Conservation (phyloP, 495 filamentous ascomycete species). For the Hypoxylon rickii region DNA sequence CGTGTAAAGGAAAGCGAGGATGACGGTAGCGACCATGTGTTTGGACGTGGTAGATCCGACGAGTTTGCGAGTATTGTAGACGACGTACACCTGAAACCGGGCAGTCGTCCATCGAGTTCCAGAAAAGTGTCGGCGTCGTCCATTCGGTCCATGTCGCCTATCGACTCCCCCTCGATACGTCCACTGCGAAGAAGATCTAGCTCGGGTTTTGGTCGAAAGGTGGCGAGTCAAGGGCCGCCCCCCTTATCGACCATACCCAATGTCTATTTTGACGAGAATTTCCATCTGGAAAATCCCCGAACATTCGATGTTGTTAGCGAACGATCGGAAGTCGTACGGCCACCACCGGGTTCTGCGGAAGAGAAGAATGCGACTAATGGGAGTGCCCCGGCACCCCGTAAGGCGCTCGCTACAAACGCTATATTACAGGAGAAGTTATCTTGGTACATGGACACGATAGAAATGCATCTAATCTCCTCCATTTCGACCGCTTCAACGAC, state of each 20-base stretch:
- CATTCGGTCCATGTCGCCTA: conserved; percentile 52
- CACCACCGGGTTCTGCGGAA: conserved; percentile 58
- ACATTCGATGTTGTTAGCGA: conserved; percentile 98
- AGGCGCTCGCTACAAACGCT: conserved; percentile 92
- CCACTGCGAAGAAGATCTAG: conserved; percentile 49
- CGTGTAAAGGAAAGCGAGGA: conserved; percentile 73
- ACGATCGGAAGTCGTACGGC: conserved; percentile 85
- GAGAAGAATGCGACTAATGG: conserved; percentile 66
- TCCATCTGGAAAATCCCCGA: conserved; percentile 93
- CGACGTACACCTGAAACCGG: conserved; percentile 49
- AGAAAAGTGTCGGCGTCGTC: conserved; percentile 54
- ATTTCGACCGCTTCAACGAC: conserved; percentile 94
- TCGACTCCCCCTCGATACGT: conserved; percentile 53
- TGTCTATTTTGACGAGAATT: conserved; percentile 94
- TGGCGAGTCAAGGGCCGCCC: conserved; percentile 64
- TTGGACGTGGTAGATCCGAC: conserved; percentile 53
- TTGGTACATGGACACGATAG: conserved; percentile 99
- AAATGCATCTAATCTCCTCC: conserved; percentile 94
- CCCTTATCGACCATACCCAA: conserved; percentile 89
- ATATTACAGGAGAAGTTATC: conserved; percentile 99
- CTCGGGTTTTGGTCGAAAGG: conserved; percentile 55
- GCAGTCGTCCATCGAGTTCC: conserved; percentile 45
- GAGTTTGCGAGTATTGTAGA: conserved; percentile 54
- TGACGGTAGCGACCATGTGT: conserved; percentile 51
- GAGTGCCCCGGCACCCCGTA: conserved; percentile 67